Base-by-base conservation (phyloP, 106 monocot genomes). In the Dendrobium huoshanense region DNA sequence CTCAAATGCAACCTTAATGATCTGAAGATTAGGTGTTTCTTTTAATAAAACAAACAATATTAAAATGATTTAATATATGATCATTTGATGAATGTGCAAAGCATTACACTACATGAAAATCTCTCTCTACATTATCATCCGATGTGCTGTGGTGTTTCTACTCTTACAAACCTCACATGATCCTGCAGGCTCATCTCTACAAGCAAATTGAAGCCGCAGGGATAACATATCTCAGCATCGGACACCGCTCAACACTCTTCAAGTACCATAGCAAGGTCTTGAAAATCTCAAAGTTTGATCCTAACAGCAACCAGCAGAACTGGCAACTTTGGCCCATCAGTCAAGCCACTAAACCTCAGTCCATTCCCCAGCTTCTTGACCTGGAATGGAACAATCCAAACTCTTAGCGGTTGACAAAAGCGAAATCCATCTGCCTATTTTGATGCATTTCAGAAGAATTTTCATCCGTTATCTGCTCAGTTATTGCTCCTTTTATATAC, bases 201-300 rank as follows among this genome's bases (percentile, higher is more conserved):
- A 68, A 79, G 61, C 84, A 87, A 70, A 94, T 96, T 78, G 88
- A 93, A 85, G 86, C 85, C 78, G 91, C 90, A 73, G 96, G 96
- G 40, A 92, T 96, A 84, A 94, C 96, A 55, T 96, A 90, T 65
- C 80, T 92, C 78, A 96, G 96, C 82, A 79, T 96, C n/a, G 93
- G 96, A 18, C 96, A 96, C 77, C 59, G 96, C 73, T 88, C 78
- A 61, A 90, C 93, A 72, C 87, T 96, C 40, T 80, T 82, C 40
- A 90, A 92, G 51, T 96, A 86, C 86, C 96, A 96, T 74, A 94
- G 86, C 43, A 91, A 82, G 73, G 79, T 91, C 27, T 74, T 96
- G 22, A 79, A 67, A 55, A 91, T 96, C 80, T 85, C 87, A 15
- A 86, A 87, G 24, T 80, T 80, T 47, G 86, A 89, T 68, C 72